Conservation (phyloP, 2,329 filamentous ascomycete genomes). For the Onygenales sp. region DNA sequence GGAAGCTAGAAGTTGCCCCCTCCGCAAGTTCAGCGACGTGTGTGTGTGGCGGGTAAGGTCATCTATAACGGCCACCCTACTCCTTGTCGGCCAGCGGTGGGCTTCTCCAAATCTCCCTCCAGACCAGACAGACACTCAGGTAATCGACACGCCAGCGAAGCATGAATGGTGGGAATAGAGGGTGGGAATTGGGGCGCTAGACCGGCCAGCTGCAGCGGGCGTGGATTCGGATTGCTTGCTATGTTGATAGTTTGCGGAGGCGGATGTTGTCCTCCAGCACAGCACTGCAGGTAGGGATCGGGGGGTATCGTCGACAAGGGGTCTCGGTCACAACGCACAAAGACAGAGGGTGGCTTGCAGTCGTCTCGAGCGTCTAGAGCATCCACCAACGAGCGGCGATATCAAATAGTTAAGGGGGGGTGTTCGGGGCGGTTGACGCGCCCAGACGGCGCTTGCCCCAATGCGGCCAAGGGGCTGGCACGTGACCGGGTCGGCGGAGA, state of each 20-base stretch:
- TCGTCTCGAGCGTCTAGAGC: neutral
- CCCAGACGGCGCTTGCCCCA: neutral
- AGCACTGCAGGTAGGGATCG: no score
- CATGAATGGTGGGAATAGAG: slow-evolving; percentile 5
- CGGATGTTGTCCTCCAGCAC: no score
- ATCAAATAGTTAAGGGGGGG: neutral
- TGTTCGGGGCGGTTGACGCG: neutral
- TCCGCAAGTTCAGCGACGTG: neutral
- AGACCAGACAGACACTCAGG: neutral
- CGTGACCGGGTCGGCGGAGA: neutral
- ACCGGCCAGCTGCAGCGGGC: neutral
- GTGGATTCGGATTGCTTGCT: neutral
- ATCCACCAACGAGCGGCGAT: neutral
- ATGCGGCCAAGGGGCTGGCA: neutral
- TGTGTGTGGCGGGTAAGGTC: neutral
- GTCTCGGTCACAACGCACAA: no score
- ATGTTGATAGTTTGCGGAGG: neutral
- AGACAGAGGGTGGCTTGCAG: neutral
- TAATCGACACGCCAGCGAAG: slow-evolving; percentile 6
- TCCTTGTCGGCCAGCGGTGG: neutral
- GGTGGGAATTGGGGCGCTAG: neutral
- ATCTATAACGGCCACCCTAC: neutral
- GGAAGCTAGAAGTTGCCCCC: neutral
- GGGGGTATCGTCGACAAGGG: no score
- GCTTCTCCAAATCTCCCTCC: slow-evolving; percentile 2